Evolutionary conservation across 169 alveolate species (phyloP).

Genomic region (Plasmodium yoelii): DNA sequence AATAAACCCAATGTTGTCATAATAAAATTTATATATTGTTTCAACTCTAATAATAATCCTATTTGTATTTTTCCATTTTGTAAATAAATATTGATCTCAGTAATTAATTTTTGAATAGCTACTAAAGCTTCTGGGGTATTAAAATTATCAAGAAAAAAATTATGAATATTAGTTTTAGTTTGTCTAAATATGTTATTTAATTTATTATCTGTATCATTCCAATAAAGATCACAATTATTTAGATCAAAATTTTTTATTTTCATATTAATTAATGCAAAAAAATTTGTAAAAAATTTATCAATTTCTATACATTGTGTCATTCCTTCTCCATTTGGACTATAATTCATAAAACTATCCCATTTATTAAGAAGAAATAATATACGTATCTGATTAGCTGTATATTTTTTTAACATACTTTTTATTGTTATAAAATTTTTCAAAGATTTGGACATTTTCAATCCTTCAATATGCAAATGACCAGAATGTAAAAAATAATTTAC

Average conservation of each 20-base stretch:
- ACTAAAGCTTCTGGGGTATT: constrained; percentile 91
- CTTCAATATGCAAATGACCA: constrained; percentile 98
- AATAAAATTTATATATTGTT: constrained; percentile 79
- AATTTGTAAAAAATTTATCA: constrained; percentile 93
- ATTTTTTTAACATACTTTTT: constrained; percentile 87
- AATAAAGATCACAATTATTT: constrained; percentile 75
- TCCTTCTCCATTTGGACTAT: constrained; percentile 91
- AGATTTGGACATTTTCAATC: constrained; percentile 97
- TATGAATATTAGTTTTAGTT: constrained; percentile 75
- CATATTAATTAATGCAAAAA: constrained; percentile 93
- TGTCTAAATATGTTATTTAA: constrained; percentile 75
- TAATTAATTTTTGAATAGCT: constrained; percentile 81
- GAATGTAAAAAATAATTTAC: constrained; percentile 98
- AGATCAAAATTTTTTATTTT: constrained; percentile 82
- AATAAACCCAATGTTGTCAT: constrained; percentile 81
- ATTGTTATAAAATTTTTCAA: constrained; percentile 97
- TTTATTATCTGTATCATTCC: constrained; percentile 78
- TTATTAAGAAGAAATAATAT: constrained; percentile 89
- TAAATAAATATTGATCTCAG: constrained; percentile 83
- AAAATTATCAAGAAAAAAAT: constrained; percentile 81
- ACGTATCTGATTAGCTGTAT: constrained; percentile 92
- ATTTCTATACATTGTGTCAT: constrained; percentile 94
- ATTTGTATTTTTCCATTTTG: constrained; percentile 72
- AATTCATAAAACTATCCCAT: constrained; percentile 94
- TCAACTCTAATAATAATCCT: constrained; percentile 72